Evolutionary conservation across 805 yeast genomes (phyloP), one percentile per base, ranked within the genome.

Genomic region (Wickerhamiella spandovensis): DNA sequence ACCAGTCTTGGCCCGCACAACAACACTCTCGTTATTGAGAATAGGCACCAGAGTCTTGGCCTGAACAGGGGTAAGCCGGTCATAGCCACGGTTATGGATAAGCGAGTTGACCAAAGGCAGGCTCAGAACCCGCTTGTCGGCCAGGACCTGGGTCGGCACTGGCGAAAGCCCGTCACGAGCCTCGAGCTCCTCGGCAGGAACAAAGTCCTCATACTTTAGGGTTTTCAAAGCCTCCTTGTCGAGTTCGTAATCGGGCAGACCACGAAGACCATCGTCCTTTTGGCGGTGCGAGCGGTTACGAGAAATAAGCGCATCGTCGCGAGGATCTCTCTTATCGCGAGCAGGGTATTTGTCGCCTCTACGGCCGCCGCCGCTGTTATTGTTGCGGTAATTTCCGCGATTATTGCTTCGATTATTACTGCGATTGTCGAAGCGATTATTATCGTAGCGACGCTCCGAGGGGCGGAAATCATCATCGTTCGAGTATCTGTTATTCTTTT

Each of bases 1-100:
- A 64, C 97, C 97, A 3, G 97, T 88, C 64, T 86, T 86, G 24
- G 97, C 96, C 60, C 95, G 74, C 38, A 87, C 88, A 21, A 88
- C 86, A 43, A 86, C 71, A 56, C 90, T 89, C 30, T 70, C 67
- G 17, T 71, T 64, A 32, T 94, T 67, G 63, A 90, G 95, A 56
- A 92, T 85, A 0, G 97, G 94, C 0, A 66, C 51, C 46, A 66
- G 22, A 1, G 68, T 64, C 51, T 62, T 65, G 20, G 69, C 69
- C 53, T 66, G 70, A 3, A 66, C 70, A 12, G 67, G 65, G 13
- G 69, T 64, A 50, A 66, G 54, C 45, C 58, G 53, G 37, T 57
- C 57, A 53, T 62, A 66, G 35, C 58, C 56, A 24, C 67, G 58
- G 55, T 63, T 57, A 57, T 62, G 55, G 22, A 56, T 41, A 50